Base-by-base conservation (phyloP, 2,329 filamentous ascomycete species). In the Colletotrichum tofieldiae region DNA sequence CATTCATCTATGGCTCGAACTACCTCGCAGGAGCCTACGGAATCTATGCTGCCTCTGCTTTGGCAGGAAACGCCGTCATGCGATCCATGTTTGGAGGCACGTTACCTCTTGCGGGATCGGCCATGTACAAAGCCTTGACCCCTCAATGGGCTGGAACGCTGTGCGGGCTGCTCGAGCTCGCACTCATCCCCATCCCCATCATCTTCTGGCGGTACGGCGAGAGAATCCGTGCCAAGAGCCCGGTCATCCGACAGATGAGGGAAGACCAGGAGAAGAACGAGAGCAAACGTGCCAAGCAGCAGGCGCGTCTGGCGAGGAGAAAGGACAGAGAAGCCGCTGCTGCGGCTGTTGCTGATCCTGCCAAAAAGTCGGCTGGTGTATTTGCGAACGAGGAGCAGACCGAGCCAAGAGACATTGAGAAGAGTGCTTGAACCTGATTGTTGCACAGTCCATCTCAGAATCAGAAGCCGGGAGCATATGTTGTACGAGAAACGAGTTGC, bases 1-100 rank as follows among this genome's bases (percentile, higher is more conserved):
- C 93, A 47, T 97, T 97, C 83, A 95, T 97, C 78, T 96, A 97
- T 78, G 90, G 92, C 0, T 90, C 88, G 7, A 96, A 94, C 77
- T 97, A 97, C 79, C 84, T 97, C 4, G 93, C 94, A 0, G 88
- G 92, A 59, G 90, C 91, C 8, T 73, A 97, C 76, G 92, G 92
- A 5, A 93, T 96, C 76, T 97, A 95, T 78, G 91, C 94, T 1
- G 94, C 94, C 0, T 93, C 91, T 3, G 94, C 94, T 0, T 85
- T 97, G 43, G 94, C 94, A 0, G 93, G 93, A 0, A 97, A 96
- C 76, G 90, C 93, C 0, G 92, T 97, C 2, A 86, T 94, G 20
- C 86, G 94, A 43, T 92, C 89, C 68, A 79, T 93, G 8, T 86
- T 95, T 66, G 94, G 94, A n/a, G 94, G 92, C n/a, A 88, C 91